phyloP scores from a whole-genome alignment of 1,284 basidiomycete genomes.

The Puccinia coronata region DNA sequence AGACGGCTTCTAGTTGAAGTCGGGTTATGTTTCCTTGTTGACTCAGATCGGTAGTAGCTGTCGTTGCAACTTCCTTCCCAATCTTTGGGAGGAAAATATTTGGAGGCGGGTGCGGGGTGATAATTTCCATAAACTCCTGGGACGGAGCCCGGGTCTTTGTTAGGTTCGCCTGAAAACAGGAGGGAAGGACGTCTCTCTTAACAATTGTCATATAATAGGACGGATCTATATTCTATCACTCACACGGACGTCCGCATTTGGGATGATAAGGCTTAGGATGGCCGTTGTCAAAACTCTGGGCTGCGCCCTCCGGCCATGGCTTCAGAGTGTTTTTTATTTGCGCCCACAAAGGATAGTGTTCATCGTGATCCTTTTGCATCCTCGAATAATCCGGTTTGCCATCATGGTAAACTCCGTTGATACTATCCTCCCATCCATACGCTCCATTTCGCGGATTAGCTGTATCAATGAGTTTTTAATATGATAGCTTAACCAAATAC shows the following conservation, averaged over 20 bases:
- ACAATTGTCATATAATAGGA: no score
- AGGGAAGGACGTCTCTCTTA: not conserved
- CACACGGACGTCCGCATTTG: slow-evolving; percentile 20
- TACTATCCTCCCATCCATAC: slow-evolving; percentile 21
- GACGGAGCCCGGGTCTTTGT: slow-evolving; percentile 24
- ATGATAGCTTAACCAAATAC: no score
- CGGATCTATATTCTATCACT: no score
- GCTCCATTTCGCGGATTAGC: slow-evolving; percentile 19
- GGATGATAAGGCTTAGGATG: slow-evolving; percentile 5
- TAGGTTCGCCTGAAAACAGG: slow-evolving; percentile 17
- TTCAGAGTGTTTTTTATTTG: not conserved
- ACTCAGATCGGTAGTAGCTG: not conserved
- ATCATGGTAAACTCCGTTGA: slow-evolving; percentile 13
- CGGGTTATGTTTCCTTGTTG: not conserved
- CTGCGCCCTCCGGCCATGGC: not conserved
- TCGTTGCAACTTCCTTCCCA: not conserved
- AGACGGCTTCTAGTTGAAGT: slow-evolving; percentile 1
- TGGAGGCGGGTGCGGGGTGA: not conserved
- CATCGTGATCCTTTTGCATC: slow-evolving; percentile 10
- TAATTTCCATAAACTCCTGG: slow-evolving; percentile 34
- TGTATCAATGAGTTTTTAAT: not conserved
- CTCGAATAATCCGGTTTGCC: slow-evolving; percentile 2
- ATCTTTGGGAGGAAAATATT: slow-evolving; percentile 24
- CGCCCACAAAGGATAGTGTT: not conserved
- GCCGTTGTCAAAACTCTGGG: not conserved